A percentile compares a stretch with the other conserved stretches of the same genome.
Conservation (phyloP, 495 filamentous ascomycete genomes). For the Hyaloscypha bicolor region DNA sequence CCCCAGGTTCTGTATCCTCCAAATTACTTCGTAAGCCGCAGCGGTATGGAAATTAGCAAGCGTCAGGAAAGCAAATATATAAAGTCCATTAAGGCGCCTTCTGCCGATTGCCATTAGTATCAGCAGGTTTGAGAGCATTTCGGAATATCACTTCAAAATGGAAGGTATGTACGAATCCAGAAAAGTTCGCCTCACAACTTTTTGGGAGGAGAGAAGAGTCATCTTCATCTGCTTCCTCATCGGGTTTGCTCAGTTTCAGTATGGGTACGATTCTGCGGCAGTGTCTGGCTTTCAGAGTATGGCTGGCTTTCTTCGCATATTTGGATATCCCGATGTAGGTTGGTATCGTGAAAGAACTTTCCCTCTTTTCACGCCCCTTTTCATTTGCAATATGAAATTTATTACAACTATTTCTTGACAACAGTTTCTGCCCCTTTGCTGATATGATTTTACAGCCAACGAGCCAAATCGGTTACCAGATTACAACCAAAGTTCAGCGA, state of each 20-base stretch:
- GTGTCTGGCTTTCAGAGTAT: constrained; percentile 46
- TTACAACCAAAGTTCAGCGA: constrained; percentile 42
- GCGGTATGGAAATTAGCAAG: not conserved
- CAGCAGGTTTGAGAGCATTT: not conserved
- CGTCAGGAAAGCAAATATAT: not conserved
- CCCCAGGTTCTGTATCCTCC: not conserved
- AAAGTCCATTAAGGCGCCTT: not conserved
- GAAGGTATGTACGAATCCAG: not conserved
- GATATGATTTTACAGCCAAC: not conserved
- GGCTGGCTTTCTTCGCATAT: constrained; percentile 49
- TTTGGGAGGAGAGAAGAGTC: constrained; percentile 34
- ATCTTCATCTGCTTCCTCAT: constrained; percentile 41
- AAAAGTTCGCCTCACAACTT: constrained; percentile 12
- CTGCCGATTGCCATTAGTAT: not conserved
- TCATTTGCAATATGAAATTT: not conserved
- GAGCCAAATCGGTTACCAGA: constrained; percentile 32
- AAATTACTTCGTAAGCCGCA: not conserved
- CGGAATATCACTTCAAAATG: not conserved
- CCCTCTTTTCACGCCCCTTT: constrained; percentile 3
- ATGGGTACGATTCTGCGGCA: constrained; percentile 46
- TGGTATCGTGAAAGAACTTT: constrained; percentile 31
- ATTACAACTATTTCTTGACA: too few relatives aligned
- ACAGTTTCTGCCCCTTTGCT: not conserved
- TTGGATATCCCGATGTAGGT: constrained; percentile 42
- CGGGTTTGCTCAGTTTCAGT: constrained; percentile 44